Percentiles rank a stretch among this genome's conserved stretches.
Evolutionary conservation across 345 rosid species (phyloP).

Genomic region (Raphanus sativus): DNA sequence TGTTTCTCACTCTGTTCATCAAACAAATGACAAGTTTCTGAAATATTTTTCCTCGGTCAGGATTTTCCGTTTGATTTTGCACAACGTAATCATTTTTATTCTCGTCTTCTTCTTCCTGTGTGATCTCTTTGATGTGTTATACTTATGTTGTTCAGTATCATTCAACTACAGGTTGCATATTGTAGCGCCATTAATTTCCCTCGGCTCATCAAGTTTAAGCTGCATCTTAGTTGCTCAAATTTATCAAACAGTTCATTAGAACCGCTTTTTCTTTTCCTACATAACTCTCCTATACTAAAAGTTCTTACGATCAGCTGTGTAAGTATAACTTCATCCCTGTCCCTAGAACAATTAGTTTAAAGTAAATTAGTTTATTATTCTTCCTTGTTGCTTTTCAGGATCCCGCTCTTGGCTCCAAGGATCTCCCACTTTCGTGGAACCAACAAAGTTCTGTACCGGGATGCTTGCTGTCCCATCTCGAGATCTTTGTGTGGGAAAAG

Average conservation of each 20-base stretch:
- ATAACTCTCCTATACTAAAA: neutral
- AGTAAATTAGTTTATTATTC: neutral
- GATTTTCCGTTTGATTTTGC: neutral
- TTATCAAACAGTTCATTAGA: neutral
- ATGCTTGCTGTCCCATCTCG: slow-evolving; percentile 15
- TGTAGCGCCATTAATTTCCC: neutral
- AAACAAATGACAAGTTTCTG: neutral
- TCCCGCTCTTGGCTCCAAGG: neutral
- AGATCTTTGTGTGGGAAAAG: neutral
- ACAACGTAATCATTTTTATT: neutral
- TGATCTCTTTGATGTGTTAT: neutral
- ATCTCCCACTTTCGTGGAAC: neutral
- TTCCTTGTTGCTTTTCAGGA: neutral
- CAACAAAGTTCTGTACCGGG: slow-evolving; percentile 17
- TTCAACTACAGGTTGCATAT: neutral
- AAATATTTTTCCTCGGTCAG: neutral
- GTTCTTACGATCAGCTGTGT: neutral
- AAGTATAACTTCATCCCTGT: neutral
- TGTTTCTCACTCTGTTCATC: neutral
- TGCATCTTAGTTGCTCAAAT: neutral
- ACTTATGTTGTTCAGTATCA: neutral
- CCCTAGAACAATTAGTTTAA: neutral
- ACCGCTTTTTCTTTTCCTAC: neutral
- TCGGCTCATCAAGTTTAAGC: neutral
- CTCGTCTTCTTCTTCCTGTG: neutral